Evolutionary conservation across 2,329 filamentous ascomycete genomes (phyloP).

Genomic region (Teratosphaeria pseudoeucalypti): DNA sequence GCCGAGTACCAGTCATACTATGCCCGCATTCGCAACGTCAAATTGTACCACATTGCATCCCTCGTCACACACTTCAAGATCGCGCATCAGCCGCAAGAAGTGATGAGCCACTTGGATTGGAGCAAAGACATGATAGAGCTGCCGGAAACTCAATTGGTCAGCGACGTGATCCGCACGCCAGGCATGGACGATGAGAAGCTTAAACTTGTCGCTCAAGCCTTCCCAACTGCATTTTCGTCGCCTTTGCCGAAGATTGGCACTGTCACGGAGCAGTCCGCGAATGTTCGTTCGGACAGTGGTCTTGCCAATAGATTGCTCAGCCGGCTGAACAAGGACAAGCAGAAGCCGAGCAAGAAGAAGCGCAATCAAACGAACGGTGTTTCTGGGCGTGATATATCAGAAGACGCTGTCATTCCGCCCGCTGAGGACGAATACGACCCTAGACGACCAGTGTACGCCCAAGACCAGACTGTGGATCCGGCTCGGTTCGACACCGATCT

Average conservation of each 20-base stretch:
- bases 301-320: conserved; percentile 15
- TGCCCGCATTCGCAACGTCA: conserved; percentile 28
- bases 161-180: conserved; percentile 38
- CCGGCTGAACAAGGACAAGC: conserved; percentile 20
- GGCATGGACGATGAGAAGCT: conserved; percentile 49
- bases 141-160: conserved; percentile 42
- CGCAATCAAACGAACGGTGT: conserved; percentile 18
- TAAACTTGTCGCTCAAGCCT: conserved; percentile 20
- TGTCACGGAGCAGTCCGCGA: conserved; percentile 18
- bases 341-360: conserved; percentile 18
- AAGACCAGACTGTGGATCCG: conserved; percentile 13
- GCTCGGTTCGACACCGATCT: conserved; percentile 23
- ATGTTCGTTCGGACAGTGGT: conserved; percentile 7
- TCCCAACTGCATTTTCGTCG: conserved; percentile 29
- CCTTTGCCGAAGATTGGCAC: conserved; percentile 34
- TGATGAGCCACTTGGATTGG: conserved; percentile 41
- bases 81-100: conserved; percentile 37
- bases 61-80: conserved; percentile 51
- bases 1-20: conserved; percentile 25
- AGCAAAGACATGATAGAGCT: conserved; percentile 51
- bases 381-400: conserved; percentile 10
- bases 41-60: conserved; percentile 39
- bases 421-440: conserved; percentile 41
- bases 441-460: conserved; percentile 26
- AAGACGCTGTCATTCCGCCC: conserved; percentile 26